A percentile compares a stretch with the other conserved stretches of the same genome.
These are phyloP conservation scores for Rehmannia glutinosa DNA, from an alignment of 257 asterid genomes.

Conservation along the genomic window DNA sequence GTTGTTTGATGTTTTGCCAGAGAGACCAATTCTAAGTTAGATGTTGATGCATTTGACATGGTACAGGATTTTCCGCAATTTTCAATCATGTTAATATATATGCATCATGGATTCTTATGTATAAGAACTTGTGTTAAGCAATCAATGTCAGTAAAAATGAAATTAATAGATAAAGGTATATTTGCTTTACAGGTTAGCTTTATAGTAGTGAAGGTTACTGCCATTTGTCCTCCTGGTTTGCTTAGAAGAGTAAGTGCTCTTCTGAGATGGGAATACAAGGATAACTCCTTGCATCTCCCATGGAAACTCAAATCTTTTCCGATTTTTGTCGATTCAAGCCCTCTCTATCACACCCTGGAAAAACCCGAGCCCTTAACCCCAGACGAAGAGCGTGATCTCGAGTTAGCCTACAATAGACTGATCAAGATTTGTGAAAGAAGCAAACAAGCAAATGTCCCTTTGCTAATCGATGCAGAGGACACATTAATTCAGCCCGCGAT, in stretches of 20 bases:
- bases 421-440: slow-evolving; percentile 41
- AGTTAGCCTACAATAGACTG: slow-evolving; percentile 42
- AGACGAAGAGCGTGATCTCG: slow-evolving; percentile 58
- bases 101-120: too few species aligned
- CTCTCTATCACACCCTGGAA: slow-evolving; percentile 56
- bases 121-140: too few species aligned
- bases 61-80: too few species aligned
- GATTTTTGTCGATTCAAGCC: slow-evolving; percentile 61
- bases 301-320: slow-evolving; percentile 70
- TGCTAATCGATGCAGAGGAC: slow-evolving; percentile 86
- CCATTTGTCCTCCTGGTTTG: slow-evolving; percentile 55
- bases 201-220: slow-evolving; percentile 78
- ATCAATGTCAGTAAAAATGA: too few species aligned
- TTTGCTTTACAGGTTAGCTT: slow-evolving; percentile 58
- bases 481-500: slow-evolving; percentile 71
- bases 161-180: too few species aligned
- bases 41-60: neutral
- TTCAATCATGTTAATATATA: too few species aligned
- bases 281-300: slow-evolving; percentile 48
- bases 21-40: too few species aligned
- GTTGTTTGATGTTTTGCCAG: neutral
- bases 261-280: slow-evolving; percentile 61
- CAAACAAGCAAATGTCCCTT: slow-evolving; percentile 37
- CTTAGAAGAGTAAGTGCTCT: slow-evolving; percentile 75
- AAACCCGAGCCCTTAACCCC: slow-evolving; percentile 46